These are phyloP conservation scores for Chlorella sp. DNA, from an alignment of 139 green algal species.

Conservation along the genomic window DNA sequence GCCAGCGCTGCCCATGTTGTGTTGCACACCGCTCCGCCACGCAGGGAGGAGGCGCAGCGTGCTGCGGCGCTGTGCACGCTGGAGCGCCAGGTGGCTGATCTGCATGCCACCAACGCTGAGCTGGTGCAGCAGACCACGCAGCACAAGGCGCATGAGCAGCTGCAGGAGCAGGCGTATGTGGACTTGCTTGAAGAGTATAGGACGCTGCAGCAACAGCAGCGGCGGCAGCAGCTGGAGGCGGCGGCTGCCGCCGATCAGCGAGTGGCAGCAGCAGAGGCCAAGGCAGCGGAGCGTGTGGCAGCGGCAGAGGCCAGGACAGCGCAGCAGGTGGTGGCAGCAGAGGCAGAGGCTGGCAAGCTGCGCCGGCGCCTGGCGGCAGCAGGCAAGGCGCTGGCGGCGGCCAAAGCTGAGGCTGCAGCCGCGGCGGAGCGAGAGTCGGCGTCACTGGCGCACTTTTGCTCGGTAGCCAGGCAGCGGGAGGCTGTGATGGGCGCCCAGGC, in stretches of 20 bases:
- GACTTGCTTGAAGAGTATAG: neutral
- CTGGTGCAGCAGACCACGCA: no score
- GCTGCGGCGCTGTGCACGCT: no score
- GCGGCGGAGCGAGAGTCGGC: neutral
- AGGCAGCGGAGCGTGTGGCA: neutral
- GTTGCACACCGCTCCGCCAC: no score
- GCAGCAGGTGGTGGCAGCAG: neutral
- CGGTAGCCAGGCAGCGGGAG: neutral
- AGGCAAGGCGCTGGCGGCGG: neutral
- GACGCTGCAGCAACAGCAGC: slow-evolving; percentile 1
- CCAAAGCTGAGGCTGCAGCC: neutral
- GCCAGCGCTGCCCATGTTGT: no score
- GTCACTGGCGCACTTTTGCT: neutral
- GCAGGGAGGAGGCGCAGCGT: no score
- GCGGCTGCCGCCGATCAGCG: neutral
- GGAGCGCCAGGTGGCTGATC: no score
- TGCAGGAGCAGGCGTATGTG: neutral
- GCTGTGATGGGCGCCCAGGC: neutral
- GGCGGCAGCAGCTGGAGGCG: neutral
- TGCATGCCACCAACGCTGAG: no score
- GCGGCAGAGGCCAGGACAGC: neutral
- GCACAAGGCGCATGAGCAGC: neutral
- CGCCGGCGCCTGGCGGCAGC: neutral
- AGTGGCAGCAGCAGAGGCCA: neutral
- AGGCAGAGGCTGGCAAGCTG: neutral